phyloP scores from a whole-genome alignment of 257 asterid genomes.

The Nyctanthes arbortristis region DNA sequence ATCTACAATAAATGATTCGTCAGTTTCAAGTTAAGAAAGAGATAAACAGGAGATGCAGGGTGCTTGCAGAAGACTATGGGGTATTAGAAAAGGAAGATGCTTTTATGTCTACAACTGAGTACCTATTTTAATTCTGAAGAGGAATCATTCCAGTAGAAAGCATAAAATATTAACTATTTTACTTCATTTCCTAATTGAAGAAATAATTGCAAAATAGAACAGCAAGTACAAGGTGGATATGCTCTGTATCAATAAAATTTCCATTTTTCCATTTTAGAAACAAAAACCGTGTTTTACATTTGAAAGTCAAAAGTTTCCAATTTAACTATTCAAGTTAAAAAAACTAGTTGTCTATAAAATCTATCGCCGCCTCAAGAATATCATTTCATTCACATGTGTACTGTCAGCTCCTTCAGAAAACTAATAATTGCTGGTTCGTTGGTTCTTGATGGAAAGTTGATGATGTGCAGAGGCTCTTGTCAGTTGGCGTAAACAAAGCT shows the following conservation, averaged over 20 bases:
- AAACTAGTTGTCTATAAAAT: not conserved
- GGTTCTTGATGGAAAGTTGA: not conserved
- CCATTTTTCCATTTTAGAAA: no score
- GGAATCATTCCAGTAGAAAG: no score
- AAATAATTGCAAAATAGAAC: no score
- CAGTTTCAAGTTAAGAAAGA: not conserved
- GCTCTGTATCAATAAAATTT: no score
- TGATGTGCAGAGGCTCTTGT: not conserved
- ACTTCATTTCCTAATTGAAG: no score
- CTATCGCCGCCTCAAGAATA: no score
- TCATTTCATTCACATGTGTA: not conserved
- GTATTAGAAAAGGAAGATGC: no score
- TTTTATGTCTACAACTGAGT: no score
- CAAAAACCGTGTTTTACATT: not conserved
- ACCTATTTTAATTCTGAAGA: no score
- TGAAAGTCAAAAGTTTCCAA: not conserved
- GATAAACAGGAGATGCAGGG: not conserved
- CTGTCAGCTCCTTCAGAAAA: not conserved
- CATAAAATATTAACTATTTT: no score
- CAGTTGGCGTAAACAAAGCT: constrained; percentile 18
- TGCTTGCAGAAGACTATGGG: not conserved
- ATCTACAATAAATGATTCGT: not conserved
- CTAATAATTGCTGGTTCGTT: constrained; percentile 19
- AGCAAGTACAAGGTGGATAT: no score
- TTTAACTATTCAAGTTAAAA: not conserved